Evolutionary conservation across 2,329 filamentous ascomycete genomes (phyloP).

Genomic region (Penicillium hesseltinei): DNA sequence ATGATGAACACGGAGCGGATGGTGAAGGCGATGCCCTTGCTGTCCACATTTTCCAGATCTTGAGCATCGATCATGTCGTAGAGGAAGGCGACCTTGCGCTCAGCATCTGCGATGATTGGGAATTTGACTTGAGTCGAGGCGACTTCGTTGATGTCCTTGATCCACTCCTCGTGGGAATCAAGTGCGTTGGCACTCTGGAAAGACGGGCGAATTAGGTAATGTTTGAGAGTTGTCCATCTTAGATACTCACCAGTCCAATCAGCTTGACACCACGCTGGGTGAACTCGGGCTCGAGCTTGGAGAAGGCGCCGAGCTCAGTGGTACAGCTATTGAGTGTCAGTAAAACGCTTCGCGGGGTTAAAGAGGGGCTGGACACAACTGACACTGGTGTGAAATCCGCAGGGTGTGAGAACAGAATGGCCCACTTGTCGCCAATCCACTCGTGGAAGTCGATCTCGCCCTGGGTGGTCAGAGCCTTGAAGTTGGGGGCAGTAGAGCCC

Average conservation of each 20-base stretch:
- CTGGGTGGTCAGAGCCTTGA: constrained; percentile 65
- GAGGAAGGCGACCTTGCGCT: constrained; percentile 70
- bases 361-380: neutral
- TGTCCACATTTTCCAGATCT: constrained; percentile 76
- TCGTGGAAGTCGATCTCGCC: constrained; percentile 70
- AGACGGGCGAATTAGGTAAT: neutral
- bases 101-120: constrained; percentile 79
- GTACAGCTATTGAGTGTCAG: constrained; percentile 59
- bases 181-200: constrained; percentile 71
- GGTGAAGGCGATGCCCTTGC: constrained; percentile 74
- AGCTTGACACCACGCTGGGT: constrained; percentile 83
- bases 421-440: constrained; percentile 69
- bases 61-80: constrained; percentile 86
- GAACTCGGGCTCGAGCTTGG: constrained; percentile 88
- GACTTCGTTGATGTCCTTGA: constrained; percentile 81
- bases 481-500: constrained; percentile 66
- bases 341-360: neutral
- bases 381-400: constrained; percentile 73
- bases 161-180: constrained; percentile 78
- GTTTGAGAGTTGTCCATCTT: neutral
- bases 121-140: constrained; percentile 65
- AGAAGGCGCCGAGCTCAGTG: constrained; percentile 91
- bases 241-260: constrained; percentile 65
- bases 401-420: constrained; percentile 69
- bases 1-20: constrained; percentile 95